Evolutionary conservation across 495 filamentous ascomycete species (phyloP).

Genomic region (Bombardia bombarda): DNA sequence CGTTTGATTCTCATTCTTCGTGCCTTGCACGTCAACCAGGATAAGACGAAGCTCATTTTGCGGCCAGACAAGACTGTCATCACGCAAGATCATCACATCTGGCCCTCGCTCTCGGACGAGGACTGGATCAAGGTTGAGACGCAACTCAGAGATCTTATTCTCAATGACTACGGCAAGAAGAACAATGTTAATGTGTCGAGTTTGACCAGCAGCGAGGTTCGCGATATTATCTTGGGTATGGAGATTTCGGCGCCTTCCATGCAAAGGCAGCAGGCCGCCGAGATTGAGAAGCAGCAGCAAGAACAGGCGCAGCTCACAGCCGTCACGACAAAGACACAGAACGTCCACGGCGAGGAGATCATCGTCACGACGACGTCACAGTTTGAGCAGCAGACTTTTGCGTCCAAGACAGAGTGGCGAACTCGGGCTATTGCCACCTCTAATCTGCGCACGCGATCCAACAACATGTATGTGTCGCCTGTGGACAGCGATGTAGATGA

Average conservation of each 20-base stretch:
- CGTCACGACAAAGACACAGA: constrained; percentile 97
- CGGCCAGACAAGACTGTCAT: constrained; percentile 98
- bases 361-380: constrained; percentile 96
- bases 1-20: constrained; percentile 91
- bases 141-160: constrained; percentile 86
- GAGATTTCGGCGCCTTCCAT: constrained; percentile 97
- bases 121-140: constrained; percentile 99
- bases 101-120: constrained; percentile 90
- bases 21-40: constrained; percentile 93
- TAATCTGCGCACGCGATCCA: constrained; percentile 87
- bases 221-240: constrained; percentile 99
- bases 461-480: constrained; percentile 98
- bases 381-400: constrained; percentile 95
- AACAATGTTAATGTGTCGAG: constrained; percentile 98
- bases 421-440: constrained; percentile 94
- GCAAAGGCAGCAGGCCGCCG: constrained; percentile 97
- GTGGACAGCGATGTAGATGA: constrained; percentile 77
- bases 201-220: constrained; percentile 91
- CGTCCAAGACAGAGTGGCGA: constrained; percentile 98
- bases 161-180: constrained; percentile 99
- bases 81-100: constrained; percentile 98
- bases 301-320: constrained; percentile 95
- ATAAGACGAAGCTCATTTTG: constrained; percentile 95
- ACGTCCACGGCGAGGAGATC: constrained; percentile 95
- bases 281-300: constrained; percentile 98